Percentiles rank a stretch among this genome's conserved stretches.
These are phyloP conservation scores for Nemophila menziesii DNA, from an alignment of 257 asterid genomes.

Conservation along the genomic window DNA sequence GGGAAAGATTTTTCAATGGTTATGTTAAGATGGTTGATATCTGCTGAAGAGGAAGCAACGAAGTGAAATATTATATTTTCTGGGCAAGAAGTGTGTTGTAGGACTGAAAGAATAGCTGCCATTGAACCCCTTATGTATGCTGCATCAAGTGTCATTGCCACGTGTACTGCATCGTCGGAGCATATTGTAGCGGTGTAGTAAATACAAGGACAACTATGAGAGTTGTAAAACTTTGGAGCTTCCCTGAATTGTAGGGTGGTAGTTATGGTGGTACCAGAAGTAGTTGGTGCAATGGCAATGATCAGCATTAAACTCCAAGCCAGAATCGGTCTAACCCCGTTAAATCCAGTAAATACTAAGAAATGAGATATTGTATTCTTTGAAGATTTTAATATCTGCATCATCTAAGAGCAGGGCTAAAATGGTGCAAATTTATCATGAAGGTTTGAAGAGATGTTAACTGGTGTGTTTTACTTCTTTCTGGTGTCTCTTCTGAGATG, in stretches of 20 bases:
- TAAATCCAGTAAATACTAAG: no score
- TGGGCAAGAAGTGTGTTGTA: slow-evolving; percentile 45
- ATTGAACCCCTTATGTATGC: slow-evolving; percentile 56
- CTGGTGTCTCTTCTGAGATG: not conserved
- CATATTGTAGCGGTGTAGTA: slow-evolving; percentile 9
- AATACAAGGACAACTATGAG: slow-evolving; percentile 37
- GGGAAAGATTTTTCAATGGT: slow-evolving; percentile 20
- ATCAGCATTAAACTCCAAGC: no score
- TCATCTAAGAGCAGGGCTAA: slow-evolving; percentile 9
- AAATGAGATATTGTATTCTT: not conserved
- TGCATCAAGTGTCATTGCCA: slow-evolving; percentile 56
- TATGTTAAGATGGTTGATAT: slow-evolving; percentile 2
- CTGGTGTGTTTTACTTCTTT: not conserved
- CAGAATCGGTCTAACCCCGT: no score
- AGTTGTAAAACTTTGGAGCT: slow-evolving; percentile 80
- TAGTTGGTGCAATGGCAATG: slow-evolving; percentile 3
- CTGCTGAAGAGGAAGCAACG: slow-evolving; percentile 24
- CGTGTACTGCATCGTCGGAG: slow-evolving; percentile 23
- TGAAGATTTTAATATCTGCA: slow-evolving; percentile 13
- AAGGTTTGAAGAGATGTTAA: slow-evolving; percentile 1
- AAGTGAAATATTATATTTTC: slow-evolving; percentile 57
- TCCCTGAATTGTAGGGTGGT: slow-evolving; percentile 41
- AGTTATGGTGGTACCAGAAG: not conserved
- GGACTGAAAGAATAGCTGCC: slow-evolving; percentile 58
- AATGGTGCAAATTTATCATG: slow-evolving; percentile 10